Conservation (phyloP, 148 eudicot species). For the Camellia granthamiana region DNA sequence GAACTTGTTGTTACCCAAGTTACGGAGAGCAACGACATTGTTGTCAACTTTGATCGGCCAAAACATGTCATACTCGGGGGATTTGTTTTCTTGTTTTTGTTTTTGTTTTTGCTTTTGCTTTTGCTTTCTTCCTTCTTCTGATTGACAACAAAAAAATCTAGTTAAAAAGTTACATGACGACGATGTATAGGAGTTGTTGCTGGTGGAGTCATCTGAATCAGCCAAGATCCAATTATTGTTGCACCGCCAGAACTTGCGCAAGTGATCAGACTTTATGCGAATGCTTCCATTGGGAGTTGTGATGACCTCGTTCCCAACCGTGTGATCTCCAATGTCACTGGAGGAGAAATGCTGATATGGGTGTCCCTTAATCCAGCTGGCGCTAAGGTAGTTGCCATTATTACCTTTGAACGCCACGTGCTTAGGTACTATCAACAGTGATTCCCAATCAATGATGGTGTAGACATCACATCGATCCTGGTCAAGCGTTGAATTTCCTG, state of each 20-base stretch:
- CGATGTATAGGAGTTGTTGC: background rate
- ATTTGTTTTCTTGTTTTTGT: too few species aligned
- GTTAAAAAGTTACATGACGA: too few species aligned
- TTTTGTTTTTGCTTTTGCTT: too few species aligned
- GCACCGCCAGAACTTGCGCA: constrained; percentile 14
- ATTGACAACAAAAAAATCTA: too few species aligned
- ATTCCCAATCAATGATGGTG: background rate
- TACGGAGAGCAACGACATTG: constrained; percentile 9
- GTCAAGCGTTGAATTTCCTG: background rate
- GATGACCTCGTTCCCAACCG: constrained; percentile 12
- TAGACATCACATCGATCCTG: background rate
- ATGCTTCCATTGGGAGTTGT: constrained; percentile 5
- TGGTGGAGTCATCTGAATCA: background rate
- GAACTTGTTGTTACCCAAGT: background rate
- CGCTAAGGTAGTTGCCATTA: constrained; percentile 6
- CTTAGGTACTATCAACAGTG: background rate
- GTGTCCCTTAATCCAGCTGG: background rate
- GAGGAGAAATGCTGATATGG: background rate
- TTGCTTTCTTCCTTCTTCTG: too few species aligned
- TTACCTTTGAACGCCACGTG: background rate
- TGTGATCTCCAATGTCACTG: background rate
- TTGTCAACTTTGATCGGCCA: background rate
- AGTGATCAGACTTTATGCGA: constrained; percentile 8
- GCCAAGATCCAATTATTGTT: constrained; percentile 18
- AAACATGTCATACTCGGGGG: background rate